Percentiles rank a stretch among this genome's conserved stretches.
These are phyloP conservation scores for Posidonia oceanica DNA, from an alignment of 116 monocot species.

Conservation along the genomic window DNA sequence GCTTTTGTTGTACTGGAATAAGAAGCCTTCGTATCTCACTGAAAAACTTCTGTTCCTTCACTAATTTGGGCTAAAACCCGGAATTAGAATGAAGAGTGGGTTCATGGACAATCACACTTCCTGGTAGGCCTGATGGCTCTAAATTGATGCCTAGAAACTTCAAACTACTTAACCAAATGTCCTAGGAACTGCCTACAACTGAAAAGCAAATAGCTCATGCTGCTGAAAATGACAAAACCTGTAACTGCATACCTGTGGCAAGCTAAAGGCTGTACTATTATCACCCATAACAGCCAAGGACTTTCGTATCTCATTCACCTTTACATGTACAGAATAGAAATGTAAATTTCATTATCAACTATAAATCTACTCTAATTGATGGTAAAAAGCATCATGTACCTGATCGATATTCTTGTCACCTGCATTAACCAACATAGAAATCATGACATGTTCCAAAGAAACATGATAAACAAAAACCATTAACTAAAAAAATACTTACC, in stretches of 20 bases:
- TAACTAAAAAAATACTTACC: slow-evolving; percentile 35
- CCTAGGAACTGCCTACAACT: no score
- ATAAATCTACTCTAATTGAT: background rate
- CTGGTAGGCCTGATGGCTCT: no score
- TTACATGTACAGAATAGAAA: background rate
- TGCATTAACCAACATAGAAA: slow-evolving; percentile 30
- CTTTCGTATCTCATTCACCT: slow-evolving; percentile 93
- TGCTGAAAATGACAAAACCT: background rate
- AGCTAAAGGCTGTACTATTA: slow-evolving; percentile 96
- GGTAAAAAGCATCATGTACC: slow-evolving; percentile 29
- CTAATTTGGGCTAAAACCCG: no score
- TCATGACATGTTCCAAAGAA: background rate
- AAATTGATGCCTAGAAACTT: no score
- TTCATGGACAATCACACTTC: no score
- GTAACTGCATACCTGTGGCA: slow-evolving; percentile 65
- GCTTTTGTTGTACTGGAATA: no score
- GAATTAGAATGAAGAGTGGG: no score
- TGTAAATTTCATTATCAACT: background rate
- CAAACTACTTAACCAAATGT: no score
- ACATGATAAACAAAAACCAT: background rate
- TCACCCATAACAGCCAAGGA: slow-evolving; percentile 95
- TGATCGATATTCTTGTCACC: slow-evolving; percentile 93
- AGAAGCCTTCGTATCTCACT: no score
- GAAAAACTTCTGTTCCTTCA: no score
- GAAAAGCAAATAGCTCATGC: background rate